phyloP scores from a whole-genome alignment of 495 filamentous ascomycete species.

The Penicillium turbatum region DNA sequence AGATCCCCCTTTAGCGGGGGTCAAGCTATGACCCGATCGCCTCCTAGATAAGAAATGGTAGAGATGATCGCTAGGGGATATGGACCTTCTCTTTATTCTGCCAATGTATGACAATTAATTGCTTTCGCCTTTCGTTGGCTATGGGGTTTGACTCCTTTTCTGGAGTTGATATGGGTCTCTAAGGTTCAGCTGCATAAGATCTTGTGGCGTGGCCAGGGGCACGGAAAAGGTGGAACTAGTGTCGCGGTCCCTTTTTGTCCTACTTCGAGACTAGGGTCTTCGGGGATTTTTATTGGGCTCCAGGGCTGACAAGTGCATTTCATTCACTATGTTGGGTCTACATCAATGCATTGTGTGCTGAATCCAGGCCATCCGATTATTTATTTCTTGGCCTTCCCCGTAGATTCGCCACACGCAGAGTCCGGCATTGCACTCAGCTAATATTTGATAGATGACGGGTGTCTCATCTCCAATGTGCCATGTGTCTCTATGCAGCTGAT shows the following conservation, averaged over 20 bases:
- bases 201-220: conserved; percentile 2
- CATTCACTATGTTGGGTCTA: neutral
- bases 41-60: conserved; percentile 19
- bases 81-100: neutral
- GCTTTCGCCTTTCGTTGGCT: neutral
- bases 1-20: conserved; percentile 15
- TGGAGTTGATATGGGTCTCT: conserved; percentile 17
- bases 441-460: conserved; percentile 15
- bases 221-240: neutral
- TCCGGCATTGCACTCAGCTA: neutral
- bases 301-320: neutral
- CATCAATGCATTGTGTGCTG: neutral
- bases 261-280: neutral
- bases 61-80: conserved; percentile 12
- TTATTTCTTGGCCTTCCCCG: conserved; percentile 1
- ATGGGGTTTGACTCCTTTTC: conserved; percentile 15
- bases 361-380: neutral
- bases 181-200: conserved; percentile 21
- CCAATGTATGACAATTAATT: conserved; percentile 3
- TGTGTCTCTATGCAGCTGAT: neutral
- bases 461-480: neutral
- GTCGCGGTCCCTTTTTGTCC: neutral
- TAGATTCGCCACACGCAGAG: conserved; percentile 5
- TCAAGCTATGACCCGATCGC: conserved; percentile 15
- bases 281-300: neutral